Percentiles rank a stretch among this genome's conserved stretches.
Conservation (phyloP, 1,284 basidiomycete genomes). For the Tilletia horrida region DNA sequence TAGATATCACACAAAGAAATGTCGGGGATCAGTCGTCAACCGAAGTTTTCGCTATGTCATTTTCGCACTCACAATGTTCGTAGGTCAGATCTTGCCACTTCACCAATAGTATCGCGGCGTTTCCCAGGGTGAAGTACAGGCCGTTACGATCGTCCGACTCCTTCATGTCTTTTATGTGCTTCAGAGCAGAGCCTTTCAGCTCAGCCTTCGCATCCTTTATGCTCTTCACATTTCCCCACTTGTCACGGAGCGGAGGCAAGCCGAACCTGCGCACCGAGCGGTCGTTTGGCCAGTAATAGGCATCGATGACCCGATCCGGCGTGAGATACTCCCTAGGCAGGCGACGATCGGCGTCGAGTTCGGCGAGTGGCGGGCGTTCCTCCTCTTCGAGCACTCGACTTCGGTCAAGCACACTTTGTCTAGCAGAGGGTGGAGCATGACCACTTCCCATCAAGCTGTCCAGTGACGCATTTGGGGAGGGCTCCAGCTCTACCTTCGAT, state of each 20-base stretch:
- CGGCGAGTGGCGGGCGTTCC: conserved; percentile 31
- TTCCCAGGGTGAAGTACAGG: conserved; percentile 26
- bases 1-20: conserved; percentile 27
- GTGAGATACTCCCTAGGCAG: conserved; percentile 37
- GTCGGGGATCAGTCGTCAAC: conserved; percentile 6
- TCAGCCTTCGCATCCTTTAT: neutral
- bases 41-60: conserved; percentile 19
- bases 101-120: conserved; percentile 52
- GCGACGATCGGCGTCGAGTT: conserved; percentile 35
- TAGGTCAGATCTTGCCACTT: conserved; percentile 90
- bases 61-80: conserved; percentile 67
- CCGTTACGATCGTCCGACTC: conserved; percentile 25
- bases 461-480: conserved; percentile 18
- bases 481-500: conserved; percentile 36
- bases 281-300: conserved; percentile 25
- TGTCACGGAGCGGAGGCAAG: neutral
- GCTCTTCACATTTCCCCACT: conserved; percentile 11
- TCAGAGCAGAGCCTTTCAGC: conserved; percentile 4
- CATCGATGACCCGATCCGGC: conserved; percentile 39
- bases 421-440: neutral
- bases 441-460: conserved; percentile 21
- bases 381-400: conserved; percentile 15
- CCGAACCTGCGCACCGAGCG: neutral
- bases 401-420: neutral
- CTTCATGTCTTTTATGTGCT: conserved; percentile 21